phyloP scores from a whole-genome alignment of 257 asterid species.

The Rhazya stricta region DNA sequence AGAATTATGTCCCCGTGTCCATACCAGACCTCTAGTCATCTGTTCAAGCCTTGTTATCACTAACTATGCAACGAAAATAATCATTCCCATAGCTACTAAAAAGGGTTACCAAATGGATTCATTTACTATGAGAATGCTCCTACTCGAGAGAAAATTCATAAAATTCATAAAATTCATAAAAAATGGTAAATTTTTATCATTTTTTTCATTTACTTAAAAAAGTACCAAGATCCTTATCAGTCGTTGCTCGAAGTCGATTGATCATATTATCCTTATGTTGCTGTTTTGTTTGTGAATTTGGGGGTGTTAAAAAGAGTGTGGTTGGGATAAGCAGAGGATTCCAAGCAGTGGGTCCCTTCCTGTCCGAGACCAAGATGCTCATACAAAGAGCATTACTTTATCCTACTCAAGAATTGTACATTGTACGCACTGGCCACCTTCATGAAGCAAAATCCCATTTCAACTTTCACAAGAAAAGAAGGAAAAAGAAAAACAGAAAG shows the following conservation, averaged over 20 bases:
- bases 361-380: constrained; percentile 25
- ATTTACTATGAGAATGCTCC: too few species aligned
- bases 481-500: background rate
- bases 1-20: background rate
- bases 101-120: too few species aligned
- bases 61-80: too few species aligned
- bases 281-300: background rate
- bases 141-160: too few species aligned
- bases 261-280: background rate
- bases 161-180: too few species aligned
- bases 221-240: too few species aligned
- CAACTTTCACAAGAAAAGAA: constrained; percentile 6
- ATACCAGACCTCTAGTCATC: too few species aligned
- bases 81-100: too few species aligned
- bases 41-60: too few species aligned
- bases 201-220: too few species aligned
- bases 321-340: background rate
- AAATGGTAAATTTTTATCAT: too few species aligned
- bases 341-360: constrained; percentile 18
- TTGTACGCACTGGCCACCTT: constrained; percentile 2
- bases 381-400: constrained; percentile 34
- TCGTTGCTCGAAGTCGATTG: too few species aligned
- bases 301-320: constrained; percentile 22
- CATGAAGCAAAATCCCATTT: constrained; percentile 32
- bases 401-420: constrained; percentile 17